Base-by-base conservation (phyloP, 2,329 filamentous ascomycete genomes). In the Teratosphaeria destructans region DNA sequence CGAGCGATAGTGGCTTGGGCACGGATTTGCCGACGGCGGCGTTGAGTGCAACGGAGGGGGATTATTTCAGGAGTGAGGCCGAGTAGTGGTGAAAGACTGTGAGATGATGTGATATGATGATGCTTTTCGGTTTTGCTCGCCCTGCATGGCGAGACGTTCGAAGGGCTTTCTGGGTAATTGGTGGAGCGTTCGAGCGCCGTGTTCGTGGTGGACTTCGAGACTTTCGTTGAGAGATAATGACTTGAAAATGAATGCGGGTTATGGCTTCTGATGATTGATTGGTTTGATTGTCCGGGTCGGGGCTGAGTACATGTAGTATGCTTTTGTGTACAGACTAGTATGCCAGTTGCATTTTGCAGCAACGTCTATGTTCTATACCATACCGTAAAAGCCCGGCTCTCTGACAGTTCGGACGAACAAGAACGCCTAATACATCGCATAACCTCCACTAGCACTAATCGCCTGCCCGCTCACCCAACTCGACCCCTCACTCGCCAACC, bases 401-500 rank as follows among this genome's bases (percentile, higher is more conserved):
- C 27, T 39, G 7, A 39, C 12, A 16, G 37, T 2, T 5, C 8
- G 12, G 47, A 53, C 16, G 12, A 14, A 14, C 5, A n/a, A 23
- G 37, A 16, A 49, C n/a, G 43, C 19, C 26, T 62, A 68, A 59
- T 67, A 67, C 61, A 60, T 58, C 5, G 55, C 56, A 59, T 62
- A 65, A 2, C 78, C 82, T 11, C 83, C 83, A 64, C 77, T 81
- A 0, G 79, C 81, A 62, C 77, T 79, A 23, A 86, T 76, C 0
- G 77, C 76, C 70, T 85, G 82, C 14, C 83, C 83, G 2, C 60
- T 61, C 35, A 70, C 61, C 67, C 66, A 70, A 47, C 62, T 64
- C 60, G 70, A 69, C 26, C 65, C 63, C 52, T 49, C 57, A 54
- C 78, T 75, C 16, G 80, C 80, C 60, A 86, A 66, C 73, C 78